Evolutionary conservation across 2,329 filamentous ascomycete species (phyloP).

Genomic region (Dothiorella sarmentorum): DNA sequence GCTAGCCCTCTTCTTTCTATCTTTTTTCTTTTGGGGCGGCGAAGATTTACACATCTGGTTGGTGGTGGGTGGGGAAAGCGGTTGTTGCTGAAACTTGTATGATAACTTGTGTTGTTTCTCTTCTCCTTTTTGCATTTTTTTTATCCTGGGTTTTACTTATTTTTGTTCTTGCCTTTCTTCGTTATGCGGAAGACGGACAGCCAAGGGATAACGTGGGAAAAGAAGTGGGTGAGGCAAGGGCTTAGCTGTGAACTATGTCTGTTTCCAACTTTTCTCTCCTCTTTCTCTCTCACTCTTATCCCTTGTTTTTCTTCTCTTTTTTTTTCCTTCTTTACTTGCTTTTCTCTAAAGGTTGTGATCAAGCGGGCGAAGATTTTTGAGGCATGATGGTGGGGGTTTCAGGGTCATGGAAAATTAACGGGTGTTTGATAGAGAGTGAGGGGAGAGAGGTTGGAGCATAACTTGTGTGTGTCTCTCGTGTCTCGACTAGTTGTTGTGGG

Average conservation of each 20-base stretch:
- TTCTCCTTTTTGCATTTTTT: not conserved
- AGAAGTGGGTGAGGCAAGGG: no score
- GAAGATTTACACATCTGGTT: no score
- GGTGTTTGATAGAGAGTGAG: constrained; percentile 9
- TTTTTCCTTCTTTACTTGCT: not conserved
- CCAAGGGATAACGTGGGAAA: not conserved
- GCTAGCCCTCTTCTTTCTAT: not conserved
- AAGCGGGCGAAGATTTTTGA: not conserved
- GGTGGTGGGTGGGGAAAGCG: no score
- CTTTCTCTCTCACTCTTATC: not conserved
- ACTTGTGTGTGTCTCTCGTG: not conserved
- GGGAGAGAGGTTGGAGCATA: constrained; percentile 1
- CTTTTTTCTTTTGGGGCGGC: no score
- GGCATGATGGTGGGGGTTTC: not conserved
- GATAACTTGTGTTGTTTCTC: no score
- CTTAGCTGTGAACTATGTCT: constrained; percentile 2
- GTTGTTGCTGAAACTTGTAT: no score
- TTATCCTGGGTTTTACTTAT: no score
- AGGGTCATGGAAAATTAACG: not conserved
- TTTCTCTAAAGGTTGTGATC: not conserved
- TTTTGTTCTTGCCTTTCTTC: not conserved
- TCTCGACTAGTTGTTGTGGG: not conserved
- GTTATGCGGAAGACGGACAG: not conserved
- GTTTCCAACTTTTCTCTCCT: not conserved
- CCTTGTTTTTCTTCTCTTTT: not conserved